phyloP scores from a whole-genome alignment of 176 grass and related monocot genomes.

The Oryza longistaminata region DNA sequence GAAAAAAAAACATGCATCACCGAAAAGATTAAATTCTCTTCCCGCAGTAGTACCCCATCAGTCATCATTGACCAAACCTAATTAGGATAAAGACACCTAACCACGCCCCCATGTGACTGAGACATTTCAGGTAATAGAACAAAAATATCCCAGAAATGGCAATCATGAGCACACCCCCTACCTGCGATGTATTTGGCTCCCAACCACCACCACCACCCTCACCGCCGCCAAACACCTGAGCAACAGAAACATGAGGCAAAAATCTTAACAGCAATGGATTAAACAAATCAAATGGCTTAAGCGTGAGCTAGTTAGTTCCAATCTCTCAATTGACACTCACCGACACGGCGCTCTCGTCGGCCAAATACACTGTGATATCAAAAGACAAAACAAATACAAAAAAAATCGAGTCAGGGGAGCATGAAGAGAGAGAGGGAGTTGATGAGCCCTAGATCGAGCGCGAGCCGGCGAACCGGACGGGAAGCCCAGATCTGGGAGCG shows the following conservation, averaged over 20 bases:
- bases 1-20: constrained; percentile 21
- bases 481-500: constrained; percentile 20
- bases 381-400: background rate
- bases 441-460: background rate
- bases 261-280: constrained; percentile 20
- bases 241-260: background rate
- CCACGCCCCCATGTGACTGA: constrained; percentile 24
- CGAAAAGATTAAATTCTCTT: background rate
- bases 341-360: constrained; percentile 43
- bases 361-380: constrained; percentile 44
- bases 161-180: constrained; percentile 48
- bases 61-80: constrained; percentile 6
- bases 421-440: background rate
- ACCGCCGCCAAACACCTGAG: constrained; percentile 27
- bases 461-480: background rate
- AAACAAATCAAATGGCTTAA: background rate
- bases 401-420: background rate
- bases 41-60: background rate
- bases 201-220: constrained; percentile 16
- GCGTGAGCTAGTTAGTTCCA: background rate
- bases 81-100: background rate
- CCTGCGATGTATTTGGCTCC: constrained; percentile 42
- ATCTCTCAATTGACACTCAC: constrained; percentile 35
- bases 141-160: constrained; percentile 13
- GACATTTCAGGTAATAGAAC: background rate